Evolutionary conservation across 208 protist species (phyloP), one percentile per base, ranked within the genome.

Genomic region (Wallacemonas sp.): DNA sequence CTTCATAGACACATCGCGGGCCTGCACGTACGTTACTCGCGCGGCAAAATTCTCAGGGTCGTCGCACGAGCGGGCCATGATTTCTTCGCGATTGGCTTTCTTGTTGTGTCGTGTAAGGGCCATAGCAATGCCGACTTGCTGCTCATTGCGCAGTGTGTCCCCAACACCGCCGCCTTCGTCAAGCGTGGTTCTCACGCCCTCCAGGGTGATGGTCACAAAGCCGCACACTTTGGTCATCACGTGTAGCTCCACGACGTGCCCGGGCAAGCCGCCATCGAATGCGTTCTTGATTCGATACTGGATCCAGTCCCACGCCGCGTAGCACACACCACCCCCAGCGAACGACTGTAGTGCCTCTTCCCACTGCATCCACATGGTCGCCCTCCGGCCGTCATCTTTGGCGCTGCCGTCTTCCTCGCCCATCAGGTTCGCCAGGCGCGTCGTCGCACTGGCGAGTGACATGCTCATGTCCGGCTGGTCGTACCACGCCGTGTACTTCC

Each of bases 321-420:
- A 71, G 67, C 63, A 85, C 24, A 89, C 77, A 22, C 80, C 68
- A 53, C 80, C 81, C 28, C 79, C 80, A 54, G 84, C 73, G 60
- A 93, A 93, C 55, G 68, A 78, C 68, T 70, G 12, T 36, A 78
- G 55, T 21, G 71, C 80, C 38, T 91, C 79, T 44, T 55, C 60
- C 80, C 74, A 84, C 62, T 74, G 72, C 72, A 91, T 84, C 73
- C 74, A 91, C 66, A 91, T 80, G 30, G 76, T 76, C 72, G 1
- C 55, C 19, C 19, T 64, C 31, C 8, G 17, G 22, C 80, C 80
- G 67, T 80, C 80, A 33, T 47, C 67, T 27, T 72, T 46, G 26
- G 30, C 11, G 62, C 42, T 72, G 44, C 46, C 74, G 58, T 62
- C 68, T 60, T 64, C 84, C 67, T 24, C 69, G 69, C 14, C 38